Percentiles rank a stretch among this genome's conserved stretches.
phyloP scores from a whole-genome alignment of 139 green algal species.

The Chara braunii region DNA sequence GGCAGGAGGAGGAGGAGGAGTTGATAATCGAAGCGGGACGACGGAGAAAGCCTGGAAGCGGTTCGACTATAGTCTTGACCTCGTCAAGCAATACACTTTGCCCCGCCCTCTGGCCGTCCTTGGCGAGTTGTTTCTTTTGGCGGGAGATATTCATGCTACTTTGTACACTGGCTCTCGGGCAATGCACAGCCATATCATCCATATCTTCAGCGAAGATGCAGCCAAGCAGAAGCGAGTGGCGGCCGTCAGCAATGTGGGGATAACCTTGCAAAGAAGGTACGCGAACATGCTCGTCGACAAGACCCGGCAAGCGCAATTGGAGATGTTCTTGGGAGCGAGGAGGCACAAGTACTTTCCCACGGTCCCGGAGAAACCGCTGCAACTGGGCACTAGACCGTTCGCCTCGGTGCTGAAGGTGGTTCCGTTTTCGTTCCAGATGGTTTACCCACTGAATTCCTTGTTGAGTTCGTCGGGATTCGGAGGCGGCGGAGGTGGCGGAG shows the following conservation, averaged over 20 bases:
- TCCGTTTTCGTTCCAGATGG: conserved; percentile 10
- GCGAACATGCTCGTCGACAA: conserved; percentile 56
- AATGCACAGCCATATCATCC: conserved; percentile 49
- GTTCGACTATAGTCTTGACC: conserved; percentile 43
- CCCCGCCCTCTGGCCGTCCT: conserved; percentile 52
- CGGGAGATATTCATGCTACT: conserved; percentile 87
- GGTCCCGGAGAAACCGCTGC: conserved; percentile 5
- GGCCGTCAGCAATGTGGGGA: conserved; percentile 50
- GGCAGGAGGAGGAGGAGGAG: background rate
- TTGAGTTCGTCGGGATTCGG: too few species aligned
- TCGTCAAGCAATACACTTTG: conserved; percentile 28
- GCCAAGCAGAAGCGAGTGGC: background rate
- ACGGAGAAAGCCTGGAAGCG: too few species aligned
- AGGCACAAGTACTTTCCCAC: conserved; percentile 20
- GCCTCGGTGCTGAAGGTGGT: conserved; percentile 41
- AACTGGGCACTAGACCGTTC: conserved; percentile 9
- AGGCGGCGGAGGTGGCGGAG: background rate
- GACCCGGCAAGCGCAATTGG: conserved; percentile 39
- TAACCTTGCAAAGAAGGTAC: conserved; percentile 63
- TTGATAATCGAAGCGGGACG: too few species aligned
- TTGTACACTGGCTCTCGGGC: conserved; percentile 75
- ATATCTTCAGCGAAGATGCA: conserved; percentile 38
- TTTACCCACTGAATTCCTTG: conserved; percentile 13
- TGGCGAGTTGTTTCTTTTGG: conserved; percentile 72
- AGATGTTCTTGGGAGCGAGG: conserved; percentile 74